Base-by-base conservation (phyloP, 805 yeast species). In the Barnettozyma sp. region DNA sequence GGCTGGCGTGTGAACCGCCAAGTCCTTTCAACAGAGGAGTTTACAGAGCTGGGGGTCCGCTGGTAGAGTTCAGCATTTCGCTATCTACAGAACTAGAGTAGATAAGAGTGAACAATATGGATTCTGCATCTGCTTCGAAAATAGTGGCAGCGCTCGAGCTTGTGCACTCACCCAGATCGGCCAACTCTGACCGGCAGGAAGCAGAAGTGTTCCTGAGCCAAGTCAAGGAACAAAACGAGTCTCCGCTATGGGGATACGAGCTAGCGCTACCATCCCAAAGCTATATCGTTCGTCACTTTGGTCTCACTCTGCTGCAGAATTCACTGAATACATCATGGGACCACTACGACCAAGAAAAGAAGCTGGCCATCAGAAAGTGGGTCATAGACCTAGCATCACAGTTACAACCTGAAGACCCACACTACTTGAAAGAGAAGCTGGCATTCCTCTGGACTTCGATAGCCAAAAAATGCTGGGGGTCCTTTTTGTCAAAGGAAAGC, bases 201-300 rank as follows among this genome's bases (percentile, higher is more conserved):
- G 81, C 81, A 7, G 81, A 76, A 49, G 49, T 58, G 55, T 84
- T 85, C 46, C 65, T 92, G 22, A 96, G 87, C 48, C 65, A 75
- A 9, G 73, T 90, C 18, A 88, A 85, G 53, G 61, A 67, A 29
- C 78, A 81, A 42, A 82, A 79, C 8, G 94, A 88, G 54, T 79
- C 94, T 15, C 97, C 98, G 0, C 74, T 65, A 42, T 86, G 95
- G 88, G 97, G 97, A 3, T 90, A 80, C 59, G 86, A 82, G 55
- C 68, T 92, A 40, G 86, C 95, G 1, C 54, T 74, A 18, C 76
- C 56, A 64, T 73, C 61, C 64, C 77, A 46, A 65, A 72, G 80
- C 53, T 73, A 68, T 45, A 76, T 85, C 19, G 87, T 88, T 17
- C 76, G 95, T 42, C 97, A 94, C 58, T 92, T 78, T 56, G 98